phyloP scores from a whole-genome alignment of 768 basidiomycete species.

The Boletus rufocinnamomeus region DNA sequence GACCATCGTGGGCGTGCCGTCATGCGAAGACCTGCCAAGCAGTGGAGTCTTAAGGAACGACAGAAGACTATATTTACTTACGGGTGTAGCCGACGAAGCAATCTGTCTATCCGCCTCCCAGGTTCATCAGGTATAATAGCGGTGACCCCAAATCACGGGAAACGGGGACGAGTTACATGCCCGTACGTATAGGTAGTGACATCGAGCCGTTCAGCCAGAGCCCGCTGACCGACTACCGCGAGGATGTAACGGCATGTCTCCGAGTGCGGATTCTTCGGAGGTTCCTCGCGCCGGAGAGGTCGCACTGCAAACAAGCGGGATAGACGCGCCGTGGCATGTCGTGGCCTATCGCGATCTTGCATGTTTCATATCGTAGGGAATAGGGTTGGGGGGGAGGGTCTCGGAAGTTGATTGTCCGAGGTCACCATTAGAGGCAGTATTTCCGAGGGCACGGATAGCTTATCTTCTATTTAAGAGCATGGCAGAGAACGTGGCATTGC shows the following conservation, averaged over 20 bases:
- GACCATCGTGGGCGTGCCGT: neutral
- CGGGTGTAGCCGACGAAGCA: neutral
- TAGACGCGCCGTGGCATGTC: neutral
- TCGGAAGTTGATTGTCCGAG: neutral
- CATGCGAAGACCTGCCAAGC: neutral
- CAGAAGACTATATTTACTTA: neutral
- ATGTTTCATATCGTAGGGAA: neutral
- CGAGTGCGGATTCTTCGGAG: neutral
- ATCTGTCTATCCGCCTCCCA: neutral
- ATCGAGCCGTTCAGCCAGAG: neutral
- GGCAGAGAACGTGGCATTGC: neutral
- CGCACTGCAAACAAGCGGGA: neutral
- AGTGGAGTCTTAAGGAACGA: neutral
- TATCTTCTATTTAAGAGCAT: neutral
- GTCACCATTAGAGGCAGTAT: neutral
- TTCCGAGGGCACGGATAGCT: neutral
- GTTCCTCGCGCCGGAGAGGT: neutral
- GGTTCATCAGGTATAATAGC: neutral
- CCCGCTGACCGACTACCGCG: neutral
- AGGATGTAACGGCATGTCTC: neutral
- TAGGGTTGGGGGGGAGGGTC: too few species aligned
- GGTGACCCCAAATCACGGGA: neutral
- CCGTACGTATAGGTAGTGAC: neutral
- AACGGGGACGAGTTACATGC: neutral
- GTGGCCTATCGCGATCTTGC: neutral